Base-by-base conservation (phyloP, 2,329 filamentous ascomycete genomes). In the Metarhizium humberi region DNA sequence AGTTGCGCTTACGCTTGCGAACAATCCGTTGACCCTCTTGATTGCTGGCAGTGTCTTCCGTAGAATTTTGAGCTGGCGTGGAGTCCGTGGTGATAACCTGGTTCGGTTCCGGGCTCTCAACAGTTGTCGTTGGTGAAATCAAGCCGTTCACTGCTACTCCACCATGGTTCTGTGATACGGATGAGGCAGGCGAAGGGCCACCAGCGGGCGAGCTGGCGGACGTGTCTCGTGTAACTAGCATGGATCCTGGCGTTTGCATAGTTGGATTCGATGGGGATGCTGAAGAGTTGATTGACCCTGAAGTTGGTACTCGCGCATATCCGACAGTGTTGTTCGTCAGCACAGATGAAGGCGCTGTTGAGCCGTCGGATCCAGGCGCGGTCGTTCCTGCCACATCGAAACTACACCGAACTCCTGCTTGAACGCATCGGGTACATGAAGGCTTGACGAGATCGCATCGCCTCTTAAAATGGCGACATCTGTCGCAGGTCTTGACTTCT, bases 391-490 rank as follows among this genome's bases (percentile, higher is more conserved):
- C 20, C 8, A 40, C 52, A 47, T 66, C 63, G 55, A 68, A 70
- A 59, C 67, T 70, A 61, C 68, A 70, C 32, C 61, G 63, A 20
- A 68, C 63, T 29, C 65, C 63, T 3, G 67, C 68, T 53, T 69
- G 66, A 4, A 67, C 56, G 55, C 68, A 71, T 45, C 68, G 65
- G 7, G 67, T 65, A 57, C 68, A 71, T 2, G 67, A 63, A 10
- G 68, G 68, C 58, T 68, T 69, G 45, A 68, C 55, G 11, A 69
- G 64, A 52, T 71, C 68, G 59, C 68, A 71, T 49, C 68, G 63
- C 47, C 68, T 65, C 58, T 70, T 70, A 59, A 69, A 69, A 51
- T 69, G 66, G 51, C 68, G 68, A 56, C 68, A 71, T 52, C 68
- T 66, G 54, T 68, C 65, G 60, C 68, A 71, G 38, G 68, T 69